phyloP scores from a whole-genome alignment of 208 protist genomes.

The Spongospora subterranea region DNA sequence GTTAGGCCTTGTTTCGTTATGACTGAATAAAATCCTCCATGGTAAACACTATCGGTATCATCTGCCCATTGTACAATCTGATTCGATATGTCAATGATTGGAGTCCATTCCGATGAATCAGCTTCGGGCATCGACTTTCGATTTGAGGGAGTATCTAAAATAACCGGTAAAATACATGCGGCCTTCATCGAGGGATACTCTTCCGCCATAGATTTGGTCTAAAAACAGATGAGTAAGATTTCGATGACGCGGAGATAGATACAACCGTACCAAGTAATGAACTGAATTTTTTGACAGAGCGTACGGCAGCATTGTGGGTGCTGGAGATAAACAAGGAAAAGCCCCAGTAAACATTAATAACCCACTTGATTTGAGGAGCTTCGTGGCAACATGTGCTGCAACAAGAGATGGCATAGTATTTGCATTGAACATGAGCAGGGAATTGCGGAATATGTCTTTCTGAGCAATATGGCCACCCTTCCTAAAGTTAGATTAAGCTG shows the following conservation, averaged over 20 bases:
- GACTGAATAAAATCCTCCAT: not conserved
- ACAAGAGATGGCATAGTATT: not conserved
- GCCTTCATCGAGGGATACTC: too few relatives aligned
- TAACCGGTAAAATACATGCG: not conserved
- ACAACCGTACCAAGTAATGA: not conserved
- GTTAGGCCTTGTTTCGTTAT: not conserved
- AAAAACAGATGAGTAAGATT: too few relatives aligned
- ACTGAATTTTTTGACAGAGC: not conserved
- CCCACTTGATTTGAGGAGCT: not conserved
- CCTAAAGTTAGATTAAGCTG: too few relatives aligned
- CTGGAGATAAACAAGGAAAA: not conserved
- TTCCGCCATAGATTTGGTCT: too few relatives aligned
- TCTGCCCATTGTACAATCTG: not conserved
- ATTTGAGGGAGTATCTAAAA: not conserved
- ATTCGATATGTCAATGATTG: not conserved
- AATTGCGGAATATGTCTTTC: not conserved
- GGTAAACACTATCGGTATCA: not conserved
- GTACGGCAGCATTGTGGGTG: not conserved
- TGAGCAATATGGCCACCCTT: not conserved
- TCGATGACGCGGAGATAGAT: too few relatives aligned
- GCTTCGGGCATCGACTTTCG: not conserved
- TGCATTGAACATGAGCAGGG: not conserved
- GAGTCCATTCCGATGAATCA: not conserved
- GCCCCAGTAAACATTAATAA: not conserved
- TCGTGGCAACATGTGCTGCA: not conserved